phyloP scores from a whole-genome alignment of 495 filamentous ascomycete species.

The Xylaria bambusicola region DNA sequence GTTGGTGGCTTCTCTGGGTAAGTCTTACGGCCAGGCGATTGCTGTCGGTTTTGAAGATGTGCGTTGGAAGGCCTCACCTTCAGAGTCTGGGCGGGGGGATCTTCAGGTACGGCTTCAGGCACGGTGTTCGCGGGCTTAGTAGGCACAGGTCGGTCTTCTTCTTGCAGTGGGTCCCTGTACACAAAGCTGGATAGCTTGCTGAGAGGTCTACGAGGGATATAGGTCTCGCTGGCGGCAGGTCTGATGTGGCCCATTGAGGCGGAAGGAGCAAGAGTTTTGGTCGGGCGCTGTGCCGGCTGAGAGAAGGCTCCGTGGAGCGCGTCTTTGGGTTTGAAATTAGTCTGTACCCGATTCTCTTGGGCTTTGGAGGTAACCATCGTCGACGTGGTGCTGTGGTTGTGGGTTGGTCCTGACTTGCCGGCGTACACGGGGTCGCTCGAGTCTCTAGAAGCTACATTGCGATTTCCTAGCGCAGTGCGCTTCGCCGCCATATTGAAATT shows the following conservation, averaged over 20 bases:
- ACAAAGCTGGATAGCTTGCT: slow-evolving; percentile 49
- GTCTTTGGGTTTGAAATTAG: slow-evolving; percentile 37
- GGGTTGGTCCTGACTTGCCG: not conserved
- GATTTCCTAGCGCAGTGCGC: slow-evolving; percentile 76
- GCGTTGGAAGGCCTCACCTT: slow-evolving; percentile 11
- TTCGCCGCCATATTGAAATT: slow-evolving; percentile 69
- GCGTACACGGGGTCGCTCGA: slow-evolving; percentile 37
- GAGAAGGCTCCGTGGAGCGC: slow-evolving; percentile 53
- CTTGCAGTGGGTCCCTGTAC: slow-evolving; percentile 61
- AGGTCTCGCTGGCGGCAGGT: slow-evolving; percentile 21
- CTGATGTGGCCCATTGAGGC: slow-evolving; percentile 45
- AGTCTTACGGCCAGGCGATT: too few species aligned
- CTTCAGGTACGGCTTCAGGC: slow-evolving; percentile 1
- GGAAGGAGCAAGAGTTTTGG: slow-evolving; percentile 52
- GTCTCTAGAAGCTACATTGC: slow-evolving; percentile 69
- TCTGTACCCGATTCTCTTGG: slow-evolving; percentile 53
- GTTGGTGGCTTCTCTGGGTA: too few species aligned
- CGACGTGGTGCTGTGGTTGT: slow-evolving; percentile 23
- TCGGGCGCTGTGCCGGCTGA: slow-evolving; percentile 66
- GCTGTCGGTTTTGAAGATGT: not conserved
- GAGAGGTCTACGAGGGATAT: slow-evolving; percentile 32
- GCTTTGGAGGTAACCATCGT: slow-evolving; percentile 32
- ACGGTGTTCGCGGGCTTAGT: not conserved
- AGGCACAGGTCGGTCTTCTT: slow-evolving; percentile 8
- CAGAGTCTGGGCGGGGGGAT: slow-evolving; percentile 5